Evolutionary conservation across 1,284 basidiomycete species (phyloP), one percentile per base, ranked within the genome.

Genomic region (Rhodotorula sp.): DNA sequence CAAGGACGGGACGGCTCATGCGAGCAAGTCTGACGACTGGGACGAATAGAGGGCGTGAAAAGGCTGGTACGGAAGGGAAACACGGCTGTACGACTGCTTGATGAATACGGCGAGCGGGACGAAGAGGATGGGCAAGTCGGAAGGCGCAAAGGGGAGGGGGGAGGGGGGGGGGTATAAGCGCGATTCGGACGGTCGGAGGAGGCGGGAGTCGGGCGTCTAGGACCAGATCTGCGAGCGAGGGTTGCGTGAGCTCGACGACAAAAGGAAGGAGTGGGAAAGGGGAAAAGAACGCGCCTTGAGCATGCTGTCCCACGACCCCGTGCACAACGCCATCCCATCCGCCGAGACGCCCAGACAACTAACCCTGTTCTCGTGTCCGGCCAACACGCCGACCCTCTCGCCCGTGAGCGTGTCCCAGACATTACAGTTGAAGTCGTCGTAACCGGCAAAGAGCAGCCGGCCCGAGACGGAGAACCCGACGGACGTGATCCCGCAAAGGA

Each of bases 371-470:
- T 99, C 95, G 80, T 99, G 96, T 20, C 94, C 95, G 47, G 93
- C 91, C 70, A 99, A 83, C 50, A 98, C 94, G 69, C 95, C 95
- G 46, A 98, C 93, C 67, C 95, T 89, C 81, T 99, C 95, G 67
- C 94, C 95, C 82, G 95, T 96, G 79, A 99, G 86, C 53, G 94
- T 97, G 80, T 99, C 95, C 95, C 95, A 99, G 58, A 98, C 95
- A 79, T 98, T 98, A 85, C 91, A 94, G 76, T 95, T 98, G 90
- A 95, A 97, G 81, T 99, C 95, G 81, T 99, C 96, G 80, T 98
- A 99, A 53, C 95, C 96, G 74, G 94, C 95, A 78, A 99, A 98
- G 58, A 99, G 86, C 76, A 99, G 90, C 69, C 96, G 90, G 58
- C 95, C 95, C 22, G 94, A 97, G 75, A 92, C 90, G 2, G 94